Conservation (phyloP, 495 filamentous ascomycete genomes). For the Neurospora cerealis region DNA sequence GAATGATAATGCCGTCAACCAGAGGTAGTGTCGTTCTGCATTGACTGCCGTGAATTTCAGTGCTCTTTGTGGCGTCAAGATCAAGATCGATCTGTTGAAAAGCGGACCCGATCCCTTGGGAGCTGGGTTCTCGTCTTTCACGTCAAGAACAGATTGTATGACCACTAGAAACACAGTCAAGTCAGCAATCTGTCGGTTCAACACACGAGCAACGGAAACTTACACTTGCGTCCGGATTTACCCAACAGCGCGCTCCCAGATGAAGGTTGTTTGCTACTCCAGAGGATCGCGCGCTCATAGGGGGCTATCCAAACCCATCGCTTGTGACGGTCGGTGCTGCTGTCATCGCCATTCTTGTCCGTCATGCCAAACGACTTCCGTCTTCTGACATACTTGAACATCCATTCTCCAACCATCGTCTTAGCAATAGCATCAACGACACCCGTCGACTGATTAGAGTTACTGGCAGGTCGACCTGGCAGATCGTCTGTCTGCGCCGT, state of each 20-base stretch:
- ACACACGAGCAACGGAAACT: constrained; percentile 27
- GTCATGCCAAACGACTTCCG: constrained; percentile 83
- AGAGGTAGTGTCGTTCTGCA: constrained; percentile 84
- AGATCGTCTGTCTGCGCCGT: constrained; percentile 45
- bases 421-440: constrained; percentile 98
- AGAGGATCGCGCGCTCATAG: constrained; percentile 91
- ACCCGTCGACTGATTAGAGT: constrained; percentile 56
- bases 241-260: constrained; percentile 81
- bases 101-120: constrained; percentile 58
- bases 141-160: constrained; percentile 94
- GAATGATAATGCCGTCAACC: constrained; percentile 91
- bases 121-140: constrained; percentile 84
- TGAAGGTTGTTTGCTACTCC: constrained; percentile 95
- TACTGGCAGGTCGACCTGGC: constrained; percentile 43
- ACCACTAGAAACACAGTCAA: constrained; percentile 47
- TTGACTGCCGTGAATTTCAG: constrained; percentile 87
- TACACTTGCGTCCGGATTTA: constrained; percentile 92
- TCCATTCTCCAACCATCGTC: constrained; percentile 99
- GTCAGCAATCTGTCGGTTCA: neutral
- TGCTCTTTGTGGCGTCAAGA: constrained; percentile 84
- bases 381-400: constrained; percentile 95
- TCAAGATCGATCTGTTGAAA: constrained; percentile 91
- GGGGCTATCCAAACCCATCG: constrained; percentile 98
- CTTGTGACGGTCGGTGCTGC: constrained; percentile 68
- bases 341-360: constrained; percentile 51